Conservation (phyloP, 1,284 basidiomycete species). For the Sanghuangporus baumii region DNA sequence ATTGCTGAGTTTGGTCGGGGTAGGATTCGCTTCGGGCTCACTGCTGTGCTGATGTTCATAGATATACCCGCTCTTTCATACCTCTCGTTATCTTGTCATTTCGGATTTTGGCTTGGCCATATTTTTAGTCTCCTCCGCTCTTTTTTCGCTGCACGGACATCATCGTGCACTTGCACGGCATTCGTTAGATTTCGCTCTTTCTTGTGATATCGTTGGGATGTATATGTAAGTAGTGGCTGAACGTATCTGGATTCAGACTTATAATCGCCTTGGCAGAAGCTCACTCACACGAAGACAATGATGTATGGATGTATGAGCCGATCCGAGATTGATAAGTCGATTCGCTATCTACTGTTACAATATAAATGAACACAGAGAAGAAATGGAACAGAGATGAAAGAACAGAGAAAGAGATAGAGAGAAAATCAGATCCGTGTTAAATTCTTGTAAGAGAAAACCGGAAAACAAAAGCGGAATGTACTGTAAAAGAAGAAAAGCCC, state of each 20-base stretch:
- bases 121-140: no score
- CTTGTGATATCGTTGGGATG: no score
- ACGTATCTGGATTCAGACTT: no score
- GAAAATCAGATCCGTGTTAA: not conserved
- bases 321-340: not conserved
- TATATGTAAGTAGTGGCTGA: no score
- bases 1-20: not conserved
- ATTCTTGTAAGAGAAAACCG: not conserved
- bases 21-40: not conserved
- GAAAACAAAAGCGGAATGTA: not conserved
- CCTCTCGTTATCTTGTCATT: not conserved
- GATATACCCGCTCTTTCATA: not conserved
- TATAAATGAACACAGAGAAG: not conserved
- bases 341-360: slow-evolving; percentile 1
- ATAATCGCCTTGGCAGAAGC: no score
- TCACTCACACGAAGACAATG: no score
- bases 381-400: not conserved
- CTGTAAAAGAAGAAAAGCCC: not conserved
- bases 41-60: not conserved
- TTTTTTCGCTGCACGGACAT: not conserved
- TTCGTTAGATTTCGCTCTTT: not conserved
- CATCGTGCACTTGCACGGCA: not conserved
- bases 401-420: not conserved
- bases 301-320: not conserved
- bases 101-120: not conserved